phyloP scores from a whole-genome alignment of 306 rosid species.

The Mucuna pruriens region DNA sequence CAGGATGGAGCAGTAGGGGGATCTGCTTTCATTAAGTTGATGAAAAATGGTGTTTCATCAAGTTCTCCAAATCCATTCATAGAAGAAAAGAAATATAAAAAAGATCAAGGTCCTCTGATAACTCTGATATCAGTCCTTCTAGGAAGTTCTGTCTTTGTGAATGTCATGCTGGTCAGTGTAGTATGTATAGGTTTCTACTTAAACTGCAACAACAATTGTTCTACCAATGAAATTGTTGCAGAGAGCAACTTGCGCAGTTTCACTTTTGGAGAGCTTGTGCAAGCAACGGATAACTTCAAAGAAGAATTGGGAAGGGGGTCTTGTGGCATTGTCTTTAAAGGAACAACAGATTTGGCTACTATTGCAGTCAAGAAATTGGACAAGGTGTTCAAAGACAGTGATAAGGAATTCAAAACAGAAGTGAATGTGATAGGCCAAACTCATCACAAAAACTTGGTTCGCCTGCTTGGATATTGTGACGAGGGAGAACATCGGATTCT shows the following conservation, averaged over 20 bases:
- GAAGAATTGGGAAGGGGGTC: constrained; percentile 47
- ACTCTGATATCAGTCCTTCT: constrained; percentile 36
- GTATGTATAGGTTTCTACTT: constrained; percentile 7
- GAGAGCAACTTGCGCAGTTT: constrained; percentile 23
- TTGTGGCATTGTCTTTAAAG: constrained; percentile 43
- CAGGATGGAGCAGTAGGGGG: background rate
- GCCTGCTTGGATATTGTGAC: constrained; percentile 38
- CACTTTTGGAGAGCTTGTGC: constrained; percentile 15
- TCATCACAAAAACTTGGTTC: constrained; percentile 36
- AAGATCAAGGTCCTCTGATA: constrained; percentile 27
- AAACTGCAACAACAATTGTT: background rate
- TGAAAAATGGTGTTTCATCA: background rate
- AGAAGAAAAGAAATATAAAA: background rate
- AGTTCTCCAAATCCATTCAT: background rate
- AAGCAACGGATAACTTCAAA: constrained; percentile 39
- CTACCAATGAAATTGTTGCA: background rate
- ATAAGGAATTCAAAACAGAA: constrained; percentile 38
- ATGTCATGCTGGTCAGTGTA: constrained; percentile 5
- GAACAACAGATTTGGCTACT: background rate
- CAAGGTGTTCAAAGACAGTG: constrained; percentile 31
- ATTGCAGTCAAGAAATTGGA: constrained; percentile 43
- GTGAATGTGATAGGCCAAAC: constrained; percentile 39
- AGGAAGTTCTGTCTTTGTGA: constrained; percentile 44
- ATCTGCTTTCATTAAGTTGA: constrained; percentile 41
- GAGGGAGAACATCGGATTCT: constrained; percentile 33